phyloP scores from a whole-genome alignment of 1,284 basidiomycete genomes.

The Serendipita sp. region DNA sequence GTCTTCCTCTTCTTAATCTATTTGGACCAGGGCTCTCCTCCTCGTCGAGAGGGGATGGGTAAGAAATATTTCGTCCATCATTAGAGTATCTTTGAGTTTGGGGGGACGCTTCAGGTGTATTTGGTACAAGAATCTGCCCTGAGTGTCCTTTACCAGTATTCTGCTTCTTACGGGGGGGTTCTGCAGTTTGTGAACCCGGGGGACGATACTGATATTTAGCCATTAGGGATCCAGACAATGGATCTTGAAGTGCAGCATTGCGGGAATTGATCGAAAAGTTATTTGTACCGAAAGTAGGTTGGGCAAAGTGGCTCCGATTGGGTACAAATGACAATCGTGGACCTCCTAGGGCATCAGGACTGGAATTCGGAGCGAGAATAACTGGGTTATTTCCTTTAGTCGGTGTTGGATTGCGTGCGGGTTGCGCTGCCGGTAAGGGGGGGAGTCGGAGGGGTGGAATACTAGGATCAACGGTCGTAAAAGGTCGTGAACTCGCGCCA shows the following conservation, averaged over 20 bases:
- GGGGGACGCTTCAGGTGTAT: not conserved
- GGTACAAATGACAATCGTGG: not conserved
- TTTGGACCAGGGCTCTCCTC: slow-evolving; percentile 6
- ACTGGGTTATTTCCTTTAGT: not conserved
- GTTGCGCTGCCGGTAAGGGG: not conserved
- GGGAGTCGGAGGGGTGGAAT: slow-evolving; percentile 3
- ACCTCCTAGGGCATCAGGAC: not conserved
- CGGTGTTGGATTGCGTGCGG: not conserved
- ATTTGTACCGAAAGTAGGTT: not conserved
- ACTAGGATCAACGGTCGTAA: not conserved
- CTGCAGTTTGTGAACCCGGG: not conserved
- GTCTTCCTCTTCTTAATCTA: not conserved
- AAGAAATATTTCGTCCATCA: not conserved
- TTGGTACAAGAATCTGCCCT: not conserved
- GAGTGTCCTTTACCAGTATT: not conserved
- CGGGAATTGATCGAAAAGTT: not conserved
- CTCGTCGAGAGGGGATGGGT: not conserved
- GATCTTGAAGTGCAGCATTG: not conserved
- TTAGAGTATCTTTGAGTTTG: not conserved
- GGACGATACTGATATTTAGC: not conserved
- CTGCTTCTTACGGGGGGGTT: slow-evolving; percentile 3
- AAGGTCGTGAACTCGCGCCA: not conserved
- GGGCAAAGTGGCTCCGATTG: not conserved
- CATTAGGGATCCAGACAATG: not conserved
- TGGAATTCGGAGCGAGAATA: not conserved